phyloP scores from a whole-genome alignment of 2,329 filamentous ascomycete species.

The Trichoderma cornu-damae region DNA sequence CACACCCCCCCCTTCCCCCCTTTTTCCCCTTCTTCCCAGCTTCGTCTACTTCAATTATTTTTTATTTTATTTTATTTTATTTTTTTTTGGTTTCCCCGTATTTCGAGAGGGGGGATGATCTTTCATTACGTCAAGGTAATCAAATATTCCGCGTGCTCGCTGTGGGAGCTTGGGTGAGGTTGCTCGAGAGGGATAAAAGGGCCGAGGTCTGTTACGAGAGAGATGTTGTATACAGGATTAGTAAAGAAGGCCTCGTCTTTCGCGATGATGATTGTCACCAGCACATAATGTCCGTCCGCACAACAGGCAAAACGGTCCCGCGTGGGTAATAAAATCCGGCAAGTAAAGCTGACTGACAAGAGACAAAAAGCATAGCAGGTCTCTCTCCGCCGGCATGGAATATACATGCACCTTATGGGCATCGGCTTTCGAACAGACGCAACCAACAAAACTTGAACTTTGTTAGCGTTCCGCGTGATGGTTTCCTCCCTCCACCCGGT shows the following conservation, averaged over 20 bases:
- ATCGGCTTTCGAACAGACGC: neutral
- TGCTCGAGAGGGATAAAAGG: neutral
- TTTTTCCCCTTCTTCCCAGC: neutral
- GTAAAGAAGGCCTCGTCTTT: neutral
- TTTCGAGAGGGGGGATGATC: neutral
- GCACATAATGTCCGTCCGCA: neutral
- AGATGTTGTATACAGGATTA: too few species aligned
- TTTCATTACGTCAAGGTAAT: constrained; percentile 9
- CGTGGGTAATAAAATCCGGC: neutral
- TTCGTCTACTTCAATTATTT: too few species aligned
- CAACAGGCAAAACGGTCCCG: neutral
- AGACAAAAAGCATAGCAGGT: too few species aligned
- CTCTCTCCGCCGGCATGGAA: too few species aligned
- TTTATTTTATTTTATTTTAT: too few species aligned
- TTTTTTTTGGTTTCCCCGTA: too few species aligned
- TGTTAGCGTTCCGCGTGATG: constrained; percentile 12
- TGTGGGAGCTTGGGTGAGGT: neutral
- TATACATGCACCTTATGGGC: too few species aligned
- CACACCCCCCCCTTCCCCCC: neutral
- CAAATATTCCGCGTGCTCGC: neutral
- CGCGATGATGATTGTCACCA: neutral
- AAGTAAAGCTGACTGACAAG: neutral
- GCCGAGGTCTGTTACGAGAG: neutral
- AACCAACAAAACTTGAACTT: neutral
- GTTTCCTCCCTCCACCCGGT: neutral